phyloP scores from a whole-genome alignment of 2,329 filamentous ascomycete genomes.

The Sporothrix euskadiensis region DNA sequence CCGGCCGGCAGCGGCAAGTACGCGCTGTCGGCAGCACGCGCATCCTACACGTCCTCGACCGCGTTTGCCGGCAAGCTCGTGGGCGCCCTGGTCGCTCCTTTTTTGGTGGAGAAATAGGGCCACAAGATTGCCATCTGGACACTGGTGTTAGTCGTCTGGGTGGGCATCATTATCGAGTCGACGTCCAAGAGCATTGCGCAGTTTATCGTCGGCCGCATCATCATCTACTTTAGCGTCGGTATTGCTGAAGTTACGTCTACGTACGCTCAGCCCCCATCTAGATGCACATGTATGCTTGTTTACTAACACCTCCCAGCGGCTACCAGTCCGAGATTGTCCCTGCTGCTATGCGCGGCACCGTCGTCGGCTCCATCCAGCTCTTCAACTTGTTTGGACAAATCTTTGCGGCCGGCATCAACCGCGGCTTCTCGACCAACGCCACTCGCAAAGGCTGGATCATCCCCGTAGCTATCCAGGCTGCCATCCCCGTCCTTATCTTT shows the following conservation, averaged over 20 bases:
- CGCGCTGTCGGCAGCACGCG: constrained; percentile 14
- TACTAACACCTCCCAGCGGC: not conserved
- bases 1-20: not conserved
- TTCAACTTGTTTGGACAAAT: constrained; percentile 27
- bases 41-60: constrained; percentile 24
- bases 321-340: constrained; percentile 25
- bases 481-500: constrained; percentile 39
- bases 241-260: constrained; percentile 21
- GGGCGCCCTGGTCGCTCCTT: constrained; percentile 12
- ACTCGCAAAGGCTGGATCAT: constrained; percentile 18
- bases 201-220: constrained; percentile 25
- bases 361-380: constrained; percentile 25
- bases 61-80: constrained; percentile 24
- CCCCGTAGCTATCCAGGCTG: constrained; percentile 23
- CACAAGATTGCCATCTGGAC: constrained; percentile 25
- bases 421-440: constrained; percentile 18
- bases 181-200: constrained; percentile 20
- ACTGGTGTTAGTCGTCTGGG: constrained; percentile 22
- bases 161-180: constrained; percentile 24
- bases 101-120: constrained; percentile 19
- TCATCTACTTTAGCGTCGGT: constrained; percentile 25
- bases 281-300: not conserved
- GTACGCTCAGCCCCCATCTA: not conserved
- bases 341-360: constrained; percentile 23
- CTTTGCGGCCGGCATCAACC: constrained; percentile 25